Percentiles rank a stretch among this genome's conserved stretches.
Conservation (phyloP, 768 basidiomycete genomes). For the Leccinum rimulosum region DNA sequence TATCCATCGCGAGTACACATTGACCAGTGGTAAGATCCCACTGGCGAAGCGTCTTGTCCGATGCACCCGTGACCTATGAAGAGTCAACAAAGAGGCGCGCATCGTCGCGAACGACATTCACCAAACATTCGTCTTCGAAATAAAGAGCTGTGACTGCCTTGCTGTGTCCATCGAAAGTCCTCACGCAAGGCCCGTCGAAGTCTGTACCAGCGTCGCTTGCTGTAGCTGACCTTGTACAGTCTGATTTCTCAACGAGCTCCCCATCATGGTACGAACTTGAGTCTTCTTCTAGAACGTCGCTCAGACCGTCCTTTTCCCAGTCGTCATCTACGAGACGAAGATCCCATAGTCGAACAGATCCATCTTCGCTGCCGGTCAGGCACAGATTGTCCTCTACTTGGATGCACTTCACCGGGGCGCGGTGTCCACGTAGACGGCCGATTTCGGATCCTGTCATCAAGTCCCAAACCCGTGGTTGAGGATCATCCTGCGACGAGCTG, state of each 20-base stretch:
- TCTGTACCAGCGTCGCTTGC: slow-evolving; percentile 44
- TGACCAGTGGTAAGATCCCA: slow-evolving; percentile 98
- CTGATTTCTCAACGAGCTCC: slow-evolving; percentile 39
- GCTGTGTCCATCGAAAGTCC: slow-evolving; percentile 85
- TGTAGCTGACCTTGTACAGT: slow-evolving; percentile 40
- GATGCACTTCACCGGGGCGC: slow-evolving; percentile 77
- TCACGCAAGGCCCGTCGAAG: slow-evolving; percentile 51
- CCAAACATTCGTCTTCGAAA: slow-evolving; percentile 93
- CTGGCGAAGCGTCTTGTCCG: slow-evolving; percentile 96
- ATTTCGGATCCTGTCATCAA: slow-evolving; percentile 85
- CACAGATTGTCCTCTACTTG: slow-evolving; percentile 93
- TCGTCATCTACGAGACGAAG: slow-evolving; percentile 79
- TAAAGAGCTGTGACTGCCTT: slow-evolving; percentile 92
- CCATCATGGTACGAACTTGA: slow-evolving; percentile 36
- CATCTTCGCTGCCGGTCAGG: slow-evolving; percentile 87
- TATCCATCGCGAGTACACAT: slow-evolving; percentile 99
- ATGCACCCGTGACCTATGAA: slow-evolving; percentile 90
- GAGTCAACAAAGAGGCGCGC: slow-evolving; percentile 15
- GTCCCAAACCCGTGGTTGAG: slow-evolving; percentile 92
- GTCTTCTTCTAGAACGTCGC: slow-evolving; percentile 65
- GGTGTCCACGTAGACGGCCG: slow-evolving; percentile 80
- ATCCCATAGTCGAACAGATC: slow-evolving; percentile 88
- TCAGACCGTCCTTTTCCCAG: slow-evolving; percentile 50
- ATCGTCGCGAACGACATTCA: slow-evolving; percentile 36
- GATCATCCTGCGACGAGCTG: slow-evolving; percentile 80